A percentile compares a stretch with the other conserved stretches of the same genome.
These are phyloP conservation scores for Theileria orientalis DNA, from an alignment of 169 alveolate species.

Conservation along the genomic window DNA sequence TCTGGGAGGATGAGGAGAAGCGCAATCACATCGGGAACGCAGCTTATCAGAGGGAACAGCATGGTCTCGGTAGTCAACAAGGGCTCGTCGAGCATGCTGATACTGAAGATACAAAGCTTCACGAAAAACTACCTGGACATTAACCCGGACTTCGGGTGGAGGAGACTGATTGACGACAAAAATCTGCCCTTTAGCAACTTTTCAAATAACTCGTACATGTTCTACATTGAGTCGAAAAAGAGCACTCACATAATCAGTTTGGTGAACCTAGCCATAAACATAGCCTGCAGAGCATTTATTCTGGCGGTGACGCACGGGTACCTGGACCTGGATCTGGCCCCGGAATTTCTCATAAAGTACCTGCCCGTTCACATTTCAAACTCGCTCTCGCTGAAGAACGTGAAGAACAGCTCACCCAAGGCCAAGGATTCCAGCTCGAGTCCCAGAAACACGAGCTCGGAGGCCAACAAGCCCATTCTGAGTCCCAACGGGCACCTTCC, in stretches of 20 bases:
- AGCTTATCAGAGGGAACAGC: constrained; percentile 14
- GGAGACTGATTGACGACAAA: constrained; percentile 48
- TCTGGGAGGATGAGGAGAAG: background rate
- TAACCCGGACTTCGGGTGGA: constrained; percentile 66
- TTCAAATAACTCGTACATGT: constrained; percentile 38
- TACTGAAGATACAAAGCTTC: constrained; percentile 45
- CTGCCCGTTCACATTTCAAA: constrained; percentile 4
- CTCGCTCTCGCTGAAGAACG: too few species aligned
- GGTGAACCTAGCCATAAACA: constrained; percentile 46
- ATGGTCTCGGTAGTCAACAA: constrained; percentile 51
- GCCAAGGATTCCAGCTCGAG: background rate
- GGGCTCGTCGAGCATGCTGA: constrained; percentile 43
- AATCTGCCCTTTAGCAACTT: constrained; percentile 15
- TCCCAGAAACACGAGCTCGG: background rate
- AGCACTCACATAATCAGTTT: constrained; percentile 32
- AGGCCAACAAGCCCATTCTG: background rate
- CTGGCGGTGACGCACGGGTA: constrained; percentile 46
- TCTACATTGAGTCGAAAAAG: constrained; percentile 53
- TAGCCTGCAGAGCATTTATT: constrained; percentile 54
- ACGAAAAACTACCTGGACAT: constrained; percentile 52
- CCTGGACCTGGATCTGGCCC: constrained; percentile 23
- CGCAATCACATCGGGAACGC: constrained; percentile 6
- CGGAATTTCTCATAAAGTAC: constrained; percentile 17
- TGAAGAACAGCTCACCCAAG: background rate
- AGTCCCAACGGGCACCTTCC: background rate